Evolutionary conservation across 306 rosid genomes (phyloP).

Genomic region (Prunus mira): DNA sequence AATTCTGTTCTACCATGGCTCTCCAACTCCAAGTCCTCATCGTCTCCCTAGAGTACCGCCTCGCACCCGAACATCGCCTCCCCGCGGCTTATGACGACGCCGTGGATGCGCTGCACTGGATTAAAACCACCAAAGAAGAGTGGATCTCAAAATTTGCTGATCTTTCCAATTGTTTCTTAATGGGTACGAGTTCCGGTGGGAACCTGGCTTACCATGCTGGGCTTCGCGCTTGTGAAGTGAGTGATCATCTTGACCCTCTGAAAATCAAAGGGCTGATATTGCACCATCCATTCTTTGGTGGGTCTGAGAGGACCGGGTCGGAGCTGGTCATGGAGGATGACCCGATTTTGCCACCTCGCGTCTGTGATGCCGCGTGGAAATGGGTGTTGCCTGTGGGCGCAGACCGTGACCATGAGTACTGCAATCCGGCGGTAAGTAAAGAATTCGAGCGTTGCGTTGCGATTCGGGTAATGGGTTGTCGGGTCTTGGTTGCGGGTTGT

Average conservation of each 20-base stretch:
- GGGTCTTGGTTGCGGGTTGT: conserved; percentile 27
- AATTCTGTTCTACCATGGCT: conserved; percentile 30
- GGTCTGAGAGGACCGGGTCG: conserved; percentile 35
- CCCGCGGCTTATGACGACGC: conserved; percentile 44
- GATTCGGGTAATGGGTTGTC: conserved; percentile 24
- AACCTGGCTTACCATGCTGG: conserved; percentile 35
- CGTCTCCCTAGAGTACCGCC: conserved; percentile 36
- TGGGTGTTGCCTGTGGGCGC: conserved; percentile 37
- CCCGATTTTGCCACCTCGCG: not conserved
- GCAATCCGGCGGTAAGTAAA: conserved; percentile 28
- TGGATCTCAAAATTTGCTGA: conserved; percentile 33
- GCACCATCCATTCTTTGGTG: conserved; percentile 50
- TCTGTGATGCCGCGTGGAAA: conserved; percentile 37
- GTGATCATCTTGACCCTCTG: conserved; percentile 14
- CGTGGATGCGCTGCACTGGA: conserved; percentile 35
- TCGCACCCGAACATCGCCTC: conserved; percentile 34
- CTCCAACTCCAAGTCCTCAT: conserved; percentile 18
- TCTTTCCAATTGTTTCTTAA: conserved; percentile 21
- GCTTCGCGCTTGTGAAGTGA: conserved; percentile 8
- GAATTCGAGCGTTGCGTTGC: not conserved
- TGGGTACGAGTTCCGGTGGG: conserved; percentile 47
- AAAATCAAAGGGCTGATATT: conserved; percentile 40
- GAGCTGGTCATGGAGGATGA: conserved; percentile 29
- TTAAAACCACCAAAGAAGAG: conserved; percentile 18
- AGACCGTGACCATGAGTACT: conserved; percentile 38